Evolutionary conservation across 176 grass and related monocot species (phyloP).

Genomic region (Panicum miliaceum): DNA sequence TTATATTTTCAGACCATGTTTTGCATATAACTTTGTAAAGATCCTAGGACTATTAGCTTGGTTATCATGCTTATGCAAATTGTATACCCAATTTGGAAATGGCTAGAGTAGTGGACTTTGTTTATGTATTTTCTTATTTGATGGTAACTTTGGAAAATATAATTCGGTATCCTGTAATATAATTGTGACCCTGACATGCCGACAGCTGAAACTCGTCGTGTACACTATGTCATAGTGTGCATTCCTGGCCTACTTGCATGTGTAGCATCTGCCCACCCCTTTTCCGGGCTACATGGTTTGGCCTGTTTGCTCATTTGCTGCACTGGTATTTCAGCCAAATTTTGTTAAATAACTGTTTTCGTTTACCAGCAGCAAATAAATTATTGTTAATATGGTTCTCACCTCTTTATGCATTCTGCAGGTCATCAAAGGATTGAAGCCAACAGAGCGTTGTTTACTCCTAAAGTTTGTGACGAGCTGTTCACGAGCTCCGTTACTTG

Average conservation of each 20-base stretch:
- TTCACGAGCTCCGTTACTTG: conserved; percentile 92
- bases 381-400: neutral
- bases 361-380: neutral
- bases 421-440: conserved; percentile 85
- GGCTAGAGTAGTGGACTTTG: neutral
- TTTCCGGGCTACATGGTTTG: conserved; percentile 13
- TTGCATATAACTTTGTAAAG: neutral
- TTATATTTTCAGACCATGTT: neutral
- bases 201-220: neutral
- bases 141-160: neutral
- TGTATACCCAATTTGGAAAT: neutral
- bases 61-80: neutral
- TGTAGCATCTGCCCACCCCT: neutral
- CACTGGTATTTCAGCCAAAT: conserved; percentile 18
- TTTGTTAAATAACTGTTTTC: neutral
- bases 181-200: neutral
- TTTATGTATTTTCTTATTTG: conserved; percentile 4
- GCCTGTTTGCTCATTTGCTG: neutral
- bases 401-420: conserved; percentile 25
- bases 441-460: conserved; percentile 83
- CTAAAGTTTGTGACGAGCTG: conserved; percentile 97
- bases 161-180: neutral
- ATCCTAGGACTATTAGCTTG: conserved; percentile 13
- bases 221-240: neutral
- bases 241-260: conserved; percentile 16